Evolutionary conservation across 2,329 filamentous ascomycete species (phyloP).

Genomic region (Neopestalotiopsis sp.): DNA sequence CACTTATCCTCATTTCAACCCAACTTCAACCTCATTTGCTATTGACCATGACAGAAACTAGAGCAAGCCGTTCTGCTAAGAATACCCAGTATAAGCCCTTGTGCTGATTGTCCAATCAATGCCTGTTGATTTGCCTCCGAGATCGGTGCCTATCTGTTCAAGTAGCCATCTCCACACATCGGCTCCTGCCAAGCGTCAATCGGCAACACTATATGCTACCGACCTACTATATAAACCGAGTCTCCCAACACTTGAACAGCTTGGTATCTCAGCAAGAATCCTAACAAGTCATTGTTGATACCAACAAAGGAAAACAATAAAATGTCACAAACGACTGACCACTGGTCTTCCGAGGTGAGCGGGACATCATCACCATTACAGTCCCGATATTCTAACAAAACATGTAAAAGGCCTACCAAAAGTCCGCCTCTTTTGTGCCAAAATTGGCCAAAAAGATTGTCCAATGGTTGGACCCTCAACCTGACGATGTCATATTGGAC

Average conservation of each 20-base stretch:
- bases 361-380: background rate
- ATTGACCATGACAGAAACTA: background rate
- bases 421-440: slow-evolving; percentile 68
- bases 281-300: background rate
- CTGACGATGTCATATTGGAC: slow-evolving; percentile 65
- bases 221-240: background rate
- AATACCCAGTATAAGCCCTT: background rate
- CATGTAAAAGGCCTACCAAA: slow-evolving; percentile 57
- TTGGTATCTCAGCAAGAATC: background rate
- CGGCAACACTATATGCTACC: background rate
- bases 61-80: background rate
- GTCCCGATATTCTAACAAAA: background rate
- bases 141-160: background rate
- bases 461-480: slow-evolving; percentile 62
- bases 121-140: background rate
- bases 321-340: slow-evolving; percentile 38
- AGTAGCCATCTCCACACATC: background rate
- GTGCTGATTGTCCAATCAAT: background rate
- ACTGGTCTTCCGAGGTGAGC: slow-evolving; percentile 47
- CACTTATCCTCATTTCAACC: background rate
- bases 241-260: slow-evolving; percentile 14
- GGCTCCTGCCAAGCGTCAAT: background rate
- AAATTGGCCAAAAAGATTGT: slow-evolving; percentile 65
- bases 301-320: slow-evolving; percentile 15
- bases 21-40: background rate